Conservation (phyloP, 768 basidiomycete species). For the Royoungia palumana region DNA sequence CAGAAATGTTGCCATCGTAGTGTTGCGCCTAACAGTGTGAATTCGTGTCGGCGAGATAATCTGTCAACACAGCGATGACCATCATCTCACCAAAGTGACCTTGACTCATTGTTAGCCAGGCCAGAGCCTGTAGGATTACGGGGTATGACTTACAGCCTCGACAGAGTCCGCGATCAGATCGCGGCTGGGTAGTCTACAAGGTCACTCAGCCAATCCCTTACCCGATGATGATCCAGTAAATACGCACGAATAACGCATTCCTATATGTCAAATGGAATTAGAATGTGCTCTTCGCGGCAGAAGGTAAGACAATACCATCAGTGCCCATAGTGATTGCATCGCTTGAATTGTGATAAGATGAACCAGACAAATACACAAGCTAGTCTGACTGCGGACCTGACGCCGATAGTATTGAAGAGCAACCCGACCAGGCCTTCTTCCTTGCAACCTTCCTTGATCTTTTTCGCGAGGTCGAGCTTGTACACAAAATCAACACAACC, state of each 20-base stretch:
- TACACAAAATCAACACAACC: constrained; percentile 1
- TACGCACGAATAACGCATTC: constrained; percentile 84
- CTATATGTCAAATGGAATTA: constrained; percentile 34
- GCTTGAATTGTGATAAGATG: constrained; percentile 32
- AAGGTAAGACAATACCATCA: constrained; percentile 51
- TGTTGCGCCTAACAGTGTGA: constrained; percentile 62
- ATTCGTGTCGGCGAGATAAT: not conserved
- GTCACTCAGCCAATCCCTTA: not conserved
- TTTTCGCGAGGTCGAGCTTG: constrained; percentile 75
- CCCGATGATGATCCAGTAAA: not conserved
- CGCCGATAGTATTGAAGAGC: constrained; percentile 82
- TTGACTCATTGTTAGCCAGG: constrained; percentile 23
- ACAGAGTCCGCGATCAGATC: constrained; percentile 90
- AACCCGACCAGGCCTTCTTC: constrained; percentile 79
- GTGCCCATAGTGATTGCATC: constrained; percentile 92
- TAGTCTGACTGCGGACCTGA: constrained; percentile 49
- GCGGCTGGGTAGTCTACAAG: constrained; percentile 69
- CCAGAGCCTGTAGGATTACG: not conserved
- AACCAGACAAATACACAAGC: not conserved
- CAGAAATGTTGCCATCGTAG: constrained; percentile 83
- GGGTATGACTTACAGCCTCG: constrained; percentile 55
- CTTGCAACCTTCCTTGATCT: constrained; percentile 79
- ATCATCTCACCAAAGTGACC: constrained; percentile 52
- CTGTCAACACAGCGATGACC: not conserved
- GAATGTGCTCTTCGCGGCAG: not conserved